Conservation (phyloP, 2,329 filamentous ascomycete genomes). For the Fusarium tupiense region DNA sequence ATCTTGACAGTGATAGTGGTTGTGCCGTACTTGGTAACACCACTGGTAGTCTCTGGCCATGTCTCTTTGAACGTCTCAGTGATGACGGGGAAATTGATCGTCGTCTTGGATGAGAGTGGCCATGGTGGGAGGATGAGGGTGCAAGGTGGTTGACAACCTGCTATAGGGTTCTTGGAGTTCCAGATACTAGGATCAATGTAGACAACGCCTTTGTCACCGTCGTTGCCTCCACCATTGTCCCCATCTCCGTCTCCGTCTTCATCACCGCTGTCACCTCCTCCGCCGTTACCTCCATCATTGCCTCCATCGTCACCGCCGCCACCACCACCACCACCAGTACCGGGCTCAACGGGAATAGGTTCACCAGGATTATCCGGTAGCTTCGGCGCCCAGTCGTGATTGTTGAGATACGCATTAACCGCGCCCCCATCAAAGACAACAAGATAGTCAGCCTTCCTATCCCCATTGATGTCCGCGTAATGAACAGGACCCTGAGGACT, state of each 20-base stretch:
- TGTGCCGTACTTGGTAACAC: slow-evolving; percentile 15
- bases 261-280: not conserved
- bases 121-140: slow-evolving; percentile 15
- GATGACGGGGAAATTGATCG: slow-evolving; percentile 12
- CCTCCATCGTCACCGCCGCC: not conserved
- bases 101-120: slow-evolving; percentile 14
- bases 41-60: slow-evolving; percentile 12
- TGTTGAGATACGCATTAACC: slow-evolving; percentile 27
- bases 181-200: slow-evolving; percentile 17
- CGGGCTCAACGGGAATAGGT: not conserved
- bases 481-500: slow-evolving; percentile 14
- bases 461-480: slow-evolving; percentile 31
- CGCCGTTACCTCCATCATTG: not conserved
- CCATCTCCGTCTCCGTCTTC: not conserved
- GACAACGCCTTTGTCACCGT: not conserved
- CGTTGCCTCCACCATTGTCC: not conserved
- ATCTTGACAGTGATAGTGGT: slow-evolving; percentile 20
- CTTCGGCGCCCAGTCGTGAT: not conserved
- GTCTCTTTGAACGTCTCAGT: slow-evolving; percentile 20
- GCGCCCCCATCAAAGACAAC: slow-evolving; percentile 1
- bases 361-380: not conserved
- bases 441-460: slow-evolving; percentile 29
- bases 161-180: slow-evolving; percentile 1
- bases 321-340: not conserved
- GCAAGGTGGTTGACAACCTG: slow-evolving; percentile 12